Conservation (phyloP, 2,329 filamentous ascomycete genomes). For the Pyrenophora teres region DNA sequence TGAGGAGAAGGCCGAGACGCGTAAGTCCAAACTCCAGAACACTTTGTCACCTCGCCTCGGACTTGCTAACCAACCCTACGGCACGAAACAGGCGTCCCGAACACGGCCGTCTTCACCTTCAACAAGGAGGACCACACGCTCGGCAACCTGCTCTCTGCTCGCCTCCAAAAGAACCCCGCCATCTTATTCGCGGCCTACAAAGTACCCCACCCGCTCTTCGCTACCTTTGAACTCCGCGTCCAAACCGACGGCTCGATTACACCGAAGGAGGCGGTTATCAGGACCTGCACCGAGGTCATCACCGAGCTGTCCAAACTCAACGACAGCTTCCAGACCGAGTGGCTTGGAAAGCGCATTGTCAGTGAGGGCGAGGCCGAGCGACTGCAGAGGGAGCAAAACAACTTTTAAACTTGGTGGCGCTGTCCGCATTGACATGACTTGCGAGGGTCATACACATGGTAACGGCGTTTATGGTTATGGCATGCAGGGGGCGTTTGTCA, state of each 20-base stretch:
- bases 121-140: slow-evolving; percentile 98
- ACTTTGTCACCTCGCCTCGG: background rate
- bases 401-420: slow-evolving; percentile 20
- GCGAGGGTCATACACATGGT: background rate
- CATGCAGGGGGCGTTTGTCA: background rate
- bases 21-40: slow-evolving; percentile 60
- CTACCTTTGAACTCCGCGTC: slow-evolving; percentile 72
- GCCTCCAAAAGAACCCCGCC: slow-evolving; percentile 81
- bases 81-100: slow-evolving; percentile 77
- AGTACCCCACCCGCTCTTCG: slow-evolving; percentile 54
- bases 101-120: slow-evolving; percentile 92
- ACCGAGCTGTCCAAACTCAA: slow-evolving; percentile 78
- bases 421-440: background rate
- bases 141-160: slow-evolving; percentile 83
- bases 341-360: slow-evolving; percentile 45
- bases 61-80: slow-evolving; percentile 4
- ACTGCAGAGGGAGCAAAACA: slow-evolving; percentile 36
- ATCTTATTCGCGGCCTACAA: slow-evolving; percentile 94
- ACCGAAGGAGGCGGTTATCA: slow-evolving; percentile 85
- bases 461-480: background rate
- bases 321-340: slow-evolving; percentile 87
- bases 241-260: slow-evolving; percentile 89
- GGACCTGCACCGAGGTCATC: slow-evolving; percentile 81
- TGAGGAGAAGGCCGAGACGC: slow-evolving; percentile 83
- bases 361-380: slow-evolving; percentile 44